Evolutionary conservation across 2,329 filamentous ascomycete species (phyloP).

Genomic region (Exophiala mesophila): DNA sequence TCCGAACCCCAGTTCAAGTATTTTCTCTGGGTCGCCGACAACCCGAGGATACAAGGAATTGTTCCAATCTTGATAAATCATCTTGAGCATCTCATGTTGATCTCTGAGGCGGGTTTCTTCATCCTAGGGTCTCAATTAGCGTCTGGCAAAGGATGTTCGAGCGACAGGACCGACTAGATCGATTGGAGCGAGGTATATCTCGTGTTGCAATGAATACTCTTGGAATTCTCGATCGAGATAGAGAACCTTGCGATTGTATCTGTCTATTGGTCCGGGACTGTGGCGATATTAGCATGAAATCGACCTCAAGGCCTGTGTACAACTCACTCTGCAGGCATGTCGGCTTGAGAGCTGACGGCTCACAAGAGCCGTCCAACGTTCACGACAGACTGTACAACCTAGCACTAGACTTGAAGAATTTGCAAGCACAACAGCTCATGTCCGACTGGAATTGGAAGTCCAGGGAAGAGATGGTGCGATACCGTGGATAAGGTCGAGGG

Average conservation of each 20-base stretch:
- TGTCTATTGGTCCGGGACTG: neutral
- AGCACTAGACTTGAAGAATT: too few species aligned
- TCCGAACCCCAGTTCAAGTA: conserved; percentile 19
- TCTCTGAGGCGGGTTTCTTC: conserved; percentile 15
- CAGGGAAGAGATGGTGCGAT: too few species aligned
- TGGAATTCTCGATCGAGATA: conserved; percentile 17
- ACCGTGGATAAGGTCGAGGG: too few species aligned
- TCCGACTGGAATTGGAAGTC: too few species aligned
- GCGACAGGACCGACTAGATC: conserved; percentile 11
- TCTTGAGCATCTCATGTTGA: conserved; percentile 16
- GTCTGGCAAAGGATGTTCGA: neutral
- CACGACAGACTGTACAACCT: too few species aligned
- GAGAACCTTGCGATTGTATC: conserved; percentile 11
- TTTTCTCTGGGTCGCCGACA: conserved; percentile 9
- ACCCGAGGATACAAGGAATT: conserved; percentile 12
- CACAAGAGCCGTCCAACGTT: too few species aligned
- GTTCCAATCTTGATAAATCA: conserved; percentile 16
- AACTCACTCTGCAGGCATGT: neutral
- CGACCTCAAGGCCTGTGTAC: too few species aligned
- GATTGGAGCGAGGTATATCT: conserved; percentile 14
- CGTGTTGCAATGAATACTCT: conserved; percentile 13
- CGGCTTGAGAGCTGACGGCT: too few species aligned
- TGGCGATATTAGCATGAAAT: neutral
- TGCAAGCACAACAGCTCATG: too few species aligned
- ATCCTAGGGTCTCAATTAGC: conserved; percentile 7